Evolutionary conservation across 345 rosid genomes (phyloP).

Genomic region (Gossypium stocksii): DNA sequence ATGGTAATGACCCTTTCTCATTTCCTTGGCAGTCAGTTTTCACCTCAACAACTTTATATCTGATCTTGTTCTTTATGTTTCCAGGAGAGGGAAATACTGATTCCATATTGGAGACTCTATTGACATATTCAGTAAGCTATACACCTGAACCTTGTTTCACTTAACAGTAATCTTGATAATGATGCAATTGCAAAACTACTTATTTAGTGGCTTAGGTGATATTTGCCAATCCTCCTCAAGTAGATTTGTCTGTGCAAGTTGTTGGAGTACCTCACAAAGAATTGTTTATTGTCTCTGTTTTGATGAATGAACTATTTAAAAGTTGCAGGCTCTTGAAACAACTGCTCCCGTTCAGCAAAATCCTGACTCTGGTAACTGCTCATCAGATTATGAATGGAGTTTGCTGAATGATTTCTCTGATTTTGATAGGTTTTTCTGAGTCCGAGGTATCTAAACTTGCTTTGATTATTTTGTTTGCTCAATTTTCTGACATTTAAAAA

Average conservation of each 20-base stretch:
- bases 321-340: conserved; percentile 52
- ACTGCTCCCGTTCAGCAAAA: conserved; percentile 35
- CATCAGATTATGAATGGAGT: conserved; percentile 48
- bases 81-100: conserved; percentile 57
- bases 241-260: neutral
- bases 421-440: conserved; percentile 40
- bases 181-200: neutral
- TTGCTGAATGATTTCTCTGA: conserved; percentile 47
- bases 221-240: neutral
- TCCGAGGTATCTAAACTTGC: conserved; percentile 47
- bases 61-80: conserved; percentile 3
- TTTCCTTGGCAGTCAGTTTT: neutral
- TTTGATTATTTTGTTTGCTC: neutral
- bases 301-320: neutral
- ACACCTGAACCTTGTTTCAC: neutral
- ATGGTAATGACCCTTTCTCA: conserved; percentile 29
- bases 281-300: neutral
- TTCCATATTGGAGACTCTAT: conserved; percentile 39
- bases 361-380: conserved; percentile 36
- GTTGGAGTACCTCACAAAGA: neutral
- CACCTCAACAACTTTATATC: neutral
- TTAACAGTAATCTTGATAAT: neutral
- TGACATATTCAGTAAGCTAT: neutral
- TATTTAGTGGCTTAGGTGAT: neutral
- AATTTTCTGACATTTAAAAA: neutral